Evolutionary conservation across 192 early-diverging fungal genomes (phyloP).

Genomic region (Rhizophagus clarus): DNA sequence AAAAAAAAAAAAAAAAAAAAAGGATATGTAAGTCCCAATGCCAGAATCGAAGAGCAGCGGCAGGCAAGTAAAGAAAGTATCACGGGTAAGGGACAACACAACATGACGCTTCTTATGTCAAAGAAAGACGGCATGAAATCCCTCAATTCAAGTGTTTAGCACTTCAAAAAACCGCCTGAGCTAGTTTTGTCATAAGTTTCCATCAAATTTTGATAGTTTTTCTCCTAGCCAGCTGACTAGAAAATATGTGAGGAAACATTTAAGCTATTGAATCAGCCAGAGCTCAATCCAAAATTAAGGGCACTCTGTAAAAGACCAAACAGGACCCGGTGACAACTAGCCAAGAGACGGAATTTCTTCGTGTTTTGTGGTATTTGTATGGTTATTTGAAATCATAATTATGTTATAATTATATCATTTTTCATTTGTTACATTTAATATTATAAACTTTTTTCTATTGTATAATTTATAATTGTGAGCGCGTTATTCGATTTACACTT

Average conservation of each 20-base stretch:
- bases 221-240: constrained; percentile 12
- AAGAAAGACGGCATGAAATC: constrained; percentile 16
- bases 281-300: constrained; percentile 12
- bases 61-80: constrained; percentile 30
- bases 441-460: background rate
- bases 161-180: constrained; percentile 17
- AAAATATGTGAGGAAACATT: background rate
- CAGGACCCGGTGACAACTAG: constrained; percentile 14
- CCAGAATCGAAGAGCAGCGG: constrained; percentile 26
- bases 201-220: constrained; percentile 8
- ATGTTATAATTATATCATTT: background rate
- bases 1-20: background rate
- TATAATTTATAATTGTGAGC: background rate
- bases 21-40: constrained; percentile 36
- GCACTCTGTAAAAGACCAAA: background rate
- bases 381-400: background rate
- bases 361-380: background rate
- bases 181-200: constrained; percentile 23
- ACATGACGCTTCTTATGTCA: constrained; percentile 7
- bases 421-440: background rate
- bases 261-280: constrained; percentile 8
- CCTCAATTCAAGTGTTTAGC: background rate
- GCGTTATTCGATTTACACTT: constrained; percentile 1
- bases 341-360: constrained; percentile 25
- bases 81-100: background rate